These are phyloP conservation scores for Triticum monococcum DNA, from an alignment of 176 grass and related monocot genomes.

Conservation along the genomic window DNA sequence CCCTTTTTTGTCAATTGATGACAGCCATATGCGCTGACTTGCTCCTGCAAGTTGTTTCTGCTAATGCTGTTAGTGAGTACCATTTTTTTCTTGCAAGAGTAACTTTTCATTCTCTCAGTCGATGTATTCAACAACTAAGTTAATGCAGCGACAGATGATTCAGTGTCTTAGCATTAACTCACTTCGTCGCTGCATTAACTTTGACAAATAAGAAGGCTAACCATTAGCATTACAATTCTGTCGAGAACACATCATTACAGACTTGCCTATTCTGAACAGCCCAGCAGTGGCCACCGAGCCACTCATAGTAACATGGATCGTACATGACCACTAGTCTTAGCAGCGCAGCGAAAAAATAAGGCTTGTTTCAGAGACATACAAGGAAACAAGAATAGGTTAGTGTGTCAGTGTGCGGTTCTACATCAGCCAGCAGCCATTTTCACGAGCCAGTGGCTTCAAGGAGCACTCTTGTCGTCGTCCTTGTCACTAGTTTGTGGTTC, in stretches of 20 bases:
- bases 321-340: not conserved
- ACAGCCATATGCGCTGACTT: conserved; percentile 15
- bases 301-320: not conserved
- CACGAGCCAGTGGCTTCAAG: conserved; percentile 22
- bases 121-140: no score
- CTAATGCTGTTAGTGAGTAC: not conserved
- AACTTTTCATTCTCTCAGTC: not conserved
- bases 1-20: conserved; percentile 16
- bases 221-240: not conserved
- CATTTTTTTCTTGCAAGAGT: not conserved
- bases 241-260: not conserved
- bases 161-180: not conserved
- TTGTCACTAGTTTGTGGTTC: conserved; percentile 55
- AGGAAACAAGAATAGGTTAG: not conserved
- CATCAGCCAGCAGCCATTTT: not conserved
- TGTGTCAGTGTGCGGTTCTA: not conserved
- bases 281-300: not conserved
- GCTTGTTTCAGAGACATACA: not conserved
- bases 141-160: no score
- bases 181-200: not conserved
- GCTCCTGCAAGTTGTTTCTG: conserved; percentile 9
- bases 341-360: not conserved
- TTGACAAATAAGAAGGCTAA: not conserved
- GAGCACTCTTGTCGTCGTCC: conserved; percentile 32
- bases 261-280: not conserved